Base-by-base conservation (phyloP, 140 eudicot species). In the Oenanthe javanica region DNA sequence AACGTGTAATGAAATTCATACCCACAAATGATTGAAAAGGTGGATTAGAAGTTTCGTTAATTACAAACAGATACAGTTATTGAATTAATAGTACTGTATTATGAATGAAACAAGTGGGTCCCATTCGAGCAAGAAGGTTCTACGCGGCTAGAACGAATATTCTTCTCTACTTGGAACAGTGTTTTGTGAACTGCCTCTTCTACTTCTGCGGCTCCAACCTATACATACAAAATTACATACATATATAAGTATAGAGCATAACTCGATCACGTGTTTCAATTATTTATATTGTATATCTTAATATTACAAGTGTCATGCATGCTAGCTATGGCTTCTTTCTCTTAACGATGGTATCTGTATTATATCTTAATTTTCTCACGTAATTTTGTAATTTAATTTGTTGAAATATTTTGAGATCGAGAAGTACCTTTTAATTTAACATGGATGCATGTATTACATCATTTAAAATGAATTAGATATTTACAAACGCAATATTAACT, bases 161-260 rank as follows among this genome's bases (percentile, higher is more conserved):
- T 84, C 86, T 61, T 82, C 81, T 84, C 90, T 27, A 52, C 88
- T 79, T 87, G 81, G 5, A 49, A 48, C 23, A 87, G 66, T 21
- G 76, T 82, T 42, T 51, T 57, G 5, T 80, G 86, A 19, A 87
- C 83, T 2, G 66, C 88, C 46, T 82, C 66, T 54, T 87, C 88
- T 23, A 87, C 84, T 76, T 82, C 86, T 52, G 81, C 87, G 50
- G 76, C 88, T 79, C 79, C 84, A 36, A 70, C 85, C 90, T 84
- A 40, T 73, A 36, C 40, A 36, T 36, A 36, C 40, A 36, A 1
- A 36, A 36, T 1, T 36, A 36, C 40, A 36, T 36, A 36, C 40
- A 36, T 36, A 36, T 36, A 36, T 36, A 36, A 36, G 40, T 2
- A 36, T 36, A 36, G 40, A 36, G 40, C 40, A 36, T 2, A 36